Conservation (phyloP, 768 basidiomycete genomes). For the Boletus reticuloceps region DNA sequence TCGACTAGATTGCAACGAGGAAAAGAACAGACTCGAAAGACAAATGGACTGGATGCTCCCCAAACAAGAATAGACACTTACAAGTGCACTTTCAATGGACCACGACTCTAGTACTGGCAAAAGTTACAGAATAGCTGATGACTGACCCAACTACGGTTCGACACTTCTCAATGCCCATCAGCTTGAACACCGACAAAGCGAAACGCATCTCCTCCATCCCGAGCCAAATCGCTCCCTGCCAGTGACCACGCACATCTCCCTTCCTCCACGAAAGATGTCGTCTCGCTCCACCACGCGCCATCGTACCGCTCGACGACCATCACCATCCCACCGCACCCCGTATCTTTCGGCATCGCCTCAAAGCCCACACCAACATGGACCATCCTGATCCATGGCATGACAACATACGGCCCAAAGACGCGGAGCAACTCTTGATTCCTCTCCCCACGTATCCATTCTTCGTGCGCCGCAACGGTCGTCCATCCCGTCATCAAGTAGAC, state of each 20-base stretch:
- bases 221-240: slow-evolving; percentile 18
- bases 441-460: slow-evolving; percentile 41
- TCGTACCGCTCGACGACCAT: slow-evolving; percentile 10
- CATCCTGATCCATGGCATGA: slow-evolving; percentile 30
- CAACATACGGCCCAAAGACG: slow-evolving; percentile 30
- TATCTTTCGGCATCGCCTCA: slow-evolving; percentile 21
- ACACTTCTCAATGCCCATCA: no score
- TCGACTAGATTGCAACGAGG: no score
- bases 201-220: slow-evolving; percentile 8
- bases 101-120: no score
- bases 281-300: neutral
- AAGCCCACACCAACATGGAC: slow-evolving; percentile 42
- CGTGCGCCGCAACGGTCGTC: slow-evolving; percentile 39
- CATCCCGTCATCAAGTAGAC: slow-evolving; percentile 46
- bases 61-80: no score
- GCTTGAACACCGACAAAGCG: slow-evolving; percentile 7
- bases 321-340: neutral
- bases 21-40: no score
- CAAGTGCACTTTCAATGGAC: no score
- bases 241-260: neutral
- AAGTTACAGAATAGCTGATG: no score
- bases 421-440: slow-evolving; percentile 38
- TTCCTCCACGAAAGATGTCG: neutral
- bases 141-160: no score
- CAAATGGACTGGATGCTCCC: no score